Conservation (phyloP, 2,329 filamentous ascomycete genomes). For the Aspergillus novoparasiticus region DNA sequence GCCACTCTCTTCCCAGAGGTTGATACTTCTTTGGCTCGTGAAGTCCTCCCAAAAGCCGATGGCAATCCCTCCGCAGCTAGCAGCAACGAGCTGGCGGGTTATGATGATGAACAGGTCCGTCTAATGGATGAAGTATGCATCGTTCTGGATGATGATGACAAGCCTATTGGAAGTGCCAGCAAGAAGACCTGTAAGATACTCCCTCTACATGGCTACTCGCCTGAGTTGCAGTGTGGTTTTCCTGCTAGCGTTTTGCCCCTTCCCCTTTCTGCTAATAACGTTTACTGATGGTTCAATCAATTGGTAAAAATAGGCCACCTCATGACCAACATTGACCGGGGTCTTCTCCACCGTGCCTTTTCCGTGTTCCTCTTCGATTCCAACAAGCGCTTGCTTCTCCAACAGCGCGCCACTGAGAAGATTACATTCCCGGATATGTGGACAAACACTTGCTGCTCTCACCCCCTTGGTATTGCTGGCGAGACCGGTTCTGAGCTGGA, state of each 20-base stretch:
- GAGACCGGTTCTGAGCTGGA: conserved; percentile 85
- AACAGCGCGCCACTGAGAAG: conserved; percentile 94
- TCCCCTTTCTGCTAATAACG: not conserved
- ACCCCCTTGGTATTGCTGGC: conserved; percentile 85
- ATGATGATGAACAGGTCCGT: conserved; percentile 96
- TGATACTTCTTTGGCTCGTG: conserved; percentile 60
- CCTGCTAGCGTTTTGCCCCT: not conserved
- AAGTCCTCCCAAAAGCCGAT: conserved; percentile 48
- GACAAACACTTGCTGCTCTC: conserved; percentile 99
- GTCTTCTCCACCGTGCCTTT: conserved; percentile 94
- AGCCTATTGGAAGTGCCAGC: conserved; percentile 91
- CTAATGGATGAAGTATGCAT: conserved; percentile 99
- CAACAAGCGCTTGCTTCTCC: conserved; percentile 86
- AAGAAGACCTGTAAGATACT: conserved; percentile 86
- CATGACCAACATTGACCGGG: conserved; percentile 98
- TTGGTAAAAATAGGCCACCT: conserved; percentile 70
- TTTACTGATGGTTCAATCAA: conserved; percentile 4
- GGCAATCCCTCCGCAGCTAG: conserved; percentile 46
- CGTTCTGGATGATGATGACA: conserved; percentile 87
- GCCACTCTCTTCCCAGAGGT: conserved; percentile 85
- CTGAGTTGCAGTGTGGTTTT: not conserved
- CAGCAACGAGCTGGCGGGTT: conserved; percentile 75
- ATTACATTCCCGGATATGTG: conserved; percentile 99
- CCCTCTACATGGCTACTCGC: not conserved
- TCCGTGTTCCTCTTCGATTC: conserved; percentile 98